Evolutionary conservation across 257 asterid genomes (phyloP).

Genomic region (Ligustrum vulgare): DNA sequence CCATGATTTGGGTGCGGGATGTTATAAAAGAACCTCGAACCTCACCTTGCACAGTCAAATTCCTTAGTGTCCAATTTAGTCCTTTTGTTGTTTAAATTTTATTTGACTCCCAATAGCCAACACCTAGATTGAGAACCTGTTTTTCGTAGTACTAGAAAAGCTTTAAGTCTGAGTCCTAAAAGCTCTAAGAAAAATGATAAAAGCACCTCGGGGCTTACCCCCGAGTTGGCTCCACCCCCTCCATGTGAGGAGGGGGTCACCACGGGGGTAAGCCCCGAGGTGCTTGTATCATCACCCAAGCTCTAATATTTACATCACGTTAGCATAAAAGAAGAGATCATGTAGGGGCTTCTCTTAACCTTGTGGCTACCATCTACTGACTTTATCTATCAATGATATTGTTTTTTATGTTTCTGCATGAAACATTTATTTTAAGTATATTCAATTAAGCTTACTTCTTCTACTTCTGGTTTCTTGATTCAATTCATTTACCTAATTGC

Average conservation of each 20-base stretch:
- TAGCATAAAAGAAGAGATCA: background rate
- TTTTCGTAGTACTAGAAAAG: background rate
- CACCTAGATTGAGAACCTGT: background rate
- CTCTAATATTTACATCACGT: background rate
- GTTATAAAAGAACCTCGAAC: too few species aligned
- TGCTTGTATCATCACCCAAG: too few species aligned
- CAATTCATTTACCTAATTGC: constrained; percentile 31
- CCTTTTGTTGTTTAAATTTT: too few species aligned
- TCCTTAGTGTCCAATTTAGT: background rate
- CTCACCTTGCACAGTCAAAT: background rate
- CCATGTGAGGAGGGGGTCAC: too few species aligned
- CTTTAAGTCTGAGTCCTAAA: background rate
- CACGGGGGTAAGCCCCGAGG: too few species aligned
- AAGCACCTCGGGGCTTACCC: too few species aligned
- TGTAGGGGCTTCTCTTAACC: background rate
- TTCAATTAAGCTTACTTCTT: constrained; percentile 9
- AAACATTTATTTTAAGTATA: background rate
- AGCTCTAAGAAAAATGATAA: too few species aligned
- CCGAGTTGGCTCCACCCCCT: too few species aligned
- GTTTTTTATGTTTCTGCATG: background rate
- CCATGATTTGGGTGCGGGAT: too few species aligned
- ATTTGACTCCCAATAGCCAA: background rate
- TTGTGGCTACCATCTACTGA: background rate
- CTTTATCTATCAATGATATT: background rate
- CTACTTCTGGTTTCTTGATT: constrained; percentile 13